Evolutionary conservation across 176 grass and related monocot species (phyloP).

Genomic region (Aechmea fasciata): DNA sequence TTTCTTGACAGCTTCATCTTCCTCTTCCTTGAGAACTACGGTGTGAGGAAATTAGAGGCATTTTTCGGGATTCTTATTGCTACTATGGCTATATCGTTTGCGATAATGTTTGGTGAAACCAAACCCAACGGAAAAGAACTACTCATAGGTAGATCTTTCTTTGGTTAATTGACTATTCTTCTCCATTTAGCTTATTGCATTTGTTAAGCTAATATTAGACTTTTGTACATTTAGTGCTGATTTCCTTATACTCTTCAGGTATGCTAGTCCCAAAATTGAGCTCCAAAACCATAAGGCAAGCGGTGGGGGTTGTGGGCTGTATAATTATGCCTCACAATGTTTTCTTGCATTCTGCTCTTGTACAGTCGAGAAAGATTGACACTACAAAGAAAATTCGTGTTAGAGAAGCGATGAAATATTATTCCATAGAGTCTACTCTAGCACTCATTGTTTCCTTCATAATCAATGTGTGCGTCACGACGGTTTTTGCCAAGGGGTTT

Average conservation of each 20-base stretch:
- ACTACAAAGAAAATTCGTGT: neutral
- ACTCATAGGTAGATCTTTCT: constrained; percentile 55
- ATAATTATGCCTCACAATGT: constrained; percentile 23
- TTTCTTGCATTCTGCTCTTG: constrained; percentile 25
- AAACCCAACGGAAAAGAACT: constrained; percentile 81
- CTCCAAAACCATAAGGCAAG: constrained; percentile 19
- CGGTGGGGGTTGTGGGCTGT: constrained; percentile 21
- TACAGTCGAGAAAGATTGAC: constrained; percentile 16
- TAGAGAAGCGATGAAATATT: constrained; percentile 18
- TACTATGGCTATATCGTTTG: constrained; percentile 76
- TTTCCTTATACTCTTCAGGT: constrained; percentile 40
- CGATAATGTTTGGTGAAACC: constrained; percentile 89
- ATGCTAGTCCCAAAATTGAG: constrained; percentile 55
- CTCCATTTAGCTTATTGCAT: neutral
- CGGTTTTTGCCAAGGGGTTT: constrained; percentile 22
- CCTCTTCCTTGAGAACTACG: constrained; percentile 93
- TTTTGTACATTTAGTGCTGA: constrained; percentile 10
- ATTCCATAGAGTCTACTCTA: constrained; percentile 15
- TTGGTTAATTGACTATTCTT: neutral
- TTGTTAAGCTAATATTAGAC: constrained; percentile 9
- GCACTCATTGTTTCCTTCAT: constrained; percentile 10
- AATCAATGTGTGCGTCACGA: constrained; percentile 19
- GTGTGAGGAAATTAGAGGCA: constrained; percentile 91
- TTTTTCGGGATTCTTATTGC: constrained; percentile 84
- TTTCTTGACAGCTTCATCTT: constrained; percentile 78